These are phyloP conservation scores for Hyphopichia khmerensis DNA, from an alignment of 1,139 yeast species.

Conservation along the genomic window DNA sequence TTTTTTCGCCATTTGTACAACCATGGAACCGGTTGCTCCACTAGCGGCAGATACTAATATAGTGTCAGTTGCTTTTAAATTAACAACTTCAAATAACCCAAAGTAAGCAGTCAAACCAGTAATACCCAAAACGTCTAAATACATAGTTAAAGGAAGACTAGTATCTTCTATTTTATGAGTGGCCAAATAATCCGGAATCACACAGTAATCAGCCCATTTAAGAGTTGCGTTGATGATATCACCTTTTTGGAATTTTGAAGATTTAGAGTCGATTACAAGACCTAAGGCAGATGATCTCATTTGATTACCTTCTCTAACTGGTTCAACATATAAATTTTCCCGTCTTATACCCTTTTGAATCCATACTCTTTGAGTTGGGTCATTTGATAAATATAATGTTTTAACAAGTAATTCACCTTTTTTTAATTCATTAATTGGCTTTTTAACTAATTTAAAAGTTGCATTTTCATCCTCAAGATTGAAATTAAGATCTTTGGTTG, in stretches of 20 bases:
- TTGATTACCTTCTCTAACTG: constrained; percentile 45
- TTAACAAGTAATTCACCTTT: constrained; percentile 50
- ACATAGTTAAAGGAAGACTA: constrained; percentile 27
- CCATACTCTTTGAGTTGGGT: constrained; percentile 69
- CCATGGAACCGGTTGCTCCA: constrained; percentile 33
- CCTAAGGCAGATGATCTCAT: constrained; percentile 53
- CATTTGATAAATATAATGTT: constrained; percentile 55
- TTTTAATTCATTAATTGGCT: constrained; percentile 19
- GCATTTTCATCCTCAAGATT: constrained; percentile 16
- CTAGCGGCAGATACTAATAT: constrained; percentile 32
- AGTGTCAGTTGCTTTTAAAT: constrained; percentile 23
- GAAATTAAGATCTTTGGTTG: constrained; percentile 14
- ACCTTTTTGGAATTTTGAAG: constrained; percentile 39
- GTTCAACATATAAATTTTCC: constrained; percentile 46
- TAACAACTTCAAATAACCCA: constrained; percentile 24
- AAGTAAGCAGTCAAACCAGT: constrained; percentile 33
- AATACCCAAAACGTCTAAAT: constrained; percentile 41
- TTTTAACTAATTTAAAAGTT: constrained; percentile 19
- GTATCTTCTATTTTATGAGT: constrained; percentile 16
- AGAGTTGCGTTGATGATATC: constrained; percentile 35
- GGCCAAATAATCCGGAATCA: constrained; percentile 17
- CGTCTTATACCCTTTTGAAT: constrained; percentile 43
- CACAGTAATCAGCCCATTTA: constrained; percentile 43
- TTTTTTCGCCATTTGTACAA: constrained; percentile 30
- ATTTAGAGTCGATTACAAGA: constrained; percentile 47